Conservation (phyloP, 2,329 filamentous ascomycete genomes). For the Tympanopsis confertula region DNA sequence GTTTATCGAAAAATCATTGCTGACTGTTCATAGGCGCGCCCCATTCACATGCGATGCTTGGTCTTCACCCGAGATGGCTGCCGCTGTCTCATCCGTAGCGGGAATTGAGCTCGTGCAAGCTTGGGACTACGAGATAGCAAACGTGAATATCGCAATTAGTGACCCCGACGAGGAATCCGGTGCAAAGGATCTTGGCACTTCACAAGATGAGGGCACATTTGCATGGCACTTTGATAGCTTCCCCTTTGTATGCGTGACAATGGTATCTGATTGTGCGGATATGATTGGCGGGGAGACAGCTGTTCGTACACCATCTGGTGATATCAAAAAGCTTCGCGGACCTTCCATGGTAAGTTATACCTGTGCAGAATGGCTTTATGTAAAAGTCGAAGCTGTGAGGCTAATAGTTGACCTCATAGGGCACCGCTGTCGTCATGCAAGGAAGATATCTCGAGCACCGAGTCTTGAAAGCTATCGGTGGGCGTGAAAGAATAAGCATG, state of each 20-base stretch:
- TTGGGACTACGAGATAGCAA: slow-evolving; percentile 43
- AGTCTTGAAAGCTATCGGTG: slow-evolving; percentile 44
- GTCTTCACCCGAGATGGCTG: slow-evolving; percentile 21
- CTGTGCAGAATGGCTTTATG: too few relatives aligned
- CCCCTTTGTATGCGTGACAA: slow-evolving; percentile 59
- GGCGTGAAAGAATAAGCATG: slow-evolving; percentile 51
- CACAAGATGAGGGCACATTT: too few relatives aligned
- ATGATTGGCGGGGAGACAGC: slow-evolving; percentile 58
- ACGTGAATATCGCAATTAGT: slow-evolving; percentile 34
- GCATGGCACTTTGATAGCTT: slow-evolving; percentile 59
- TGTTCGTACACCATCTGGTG: slow-evolving; percentile 37
- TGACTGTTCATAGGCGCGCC: slow-evolving; percentile 38
- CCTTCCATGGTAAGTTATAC: slow-evolving; percentile 47
- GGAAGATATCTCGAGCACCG: slow-evolving; percentile 57
- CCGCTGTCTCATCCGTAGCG: slow-evolving; percentile 36
- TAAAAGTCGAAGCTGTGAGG: too few relatives aligned
- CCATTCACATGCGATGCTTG: slow-evolving; percentile 38
- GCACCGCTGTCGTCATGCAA: slow-evolving; percentile 50
- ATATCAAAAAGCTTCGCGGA: slow-evolving; percentile 44
- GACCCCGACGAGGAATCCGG: too few relatives aligned
- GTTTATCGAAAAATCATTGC: too few relatives aligned
- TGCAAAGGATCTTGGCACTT: too few relatives aligned
- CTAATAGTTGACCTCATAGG: too few relatives aligned
- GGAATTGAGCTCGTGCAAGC: slow-evolving; percentile 41
- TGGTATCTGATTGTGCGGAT: slow-evolving; percentile 49